phyloP scores from a whole-genome alignment of 257 asterid species.

The Cynanchum wilfordii region DNA sequence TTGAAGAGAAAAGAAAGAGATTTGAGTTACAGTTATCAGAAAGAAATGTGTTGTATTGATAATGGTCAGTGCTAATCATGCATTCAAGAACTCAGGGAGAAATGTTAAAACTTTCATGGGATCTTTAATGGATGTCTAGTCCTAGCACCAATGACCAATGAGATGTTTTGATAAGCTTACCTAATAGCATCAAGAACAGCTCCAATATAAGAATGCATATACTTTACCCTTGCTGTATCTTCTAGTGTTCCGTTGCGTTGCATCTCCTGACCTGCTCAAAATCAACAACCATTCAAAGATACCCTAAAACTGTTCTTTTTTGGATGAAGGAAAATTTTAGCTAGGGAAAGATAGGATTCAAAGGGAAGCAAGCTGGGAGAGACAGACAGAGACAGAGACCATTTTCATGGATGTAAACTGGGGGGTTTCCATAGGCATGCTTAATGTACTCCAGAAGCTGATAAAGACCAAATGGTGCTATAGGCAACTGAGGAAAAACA shows the following conservation, averaged over 20 bases:
- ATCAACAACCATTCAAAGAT: neutral
- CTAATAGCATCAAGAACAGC: constrained; percentile 26
- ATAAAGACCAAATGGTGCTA: constrained; percentile 33
- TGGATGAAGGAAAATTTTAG: neutral
- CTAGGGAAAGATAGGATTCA: neutral
- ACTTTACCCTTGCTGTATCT: constrained; percentile 19
- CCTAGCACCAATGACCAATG: neutral
- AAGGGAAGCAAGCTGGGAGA: neutral
- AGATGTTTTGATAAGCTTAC: constrained; percentile 1
- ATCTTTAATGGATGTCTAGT: neutral
- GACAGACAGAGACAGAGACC: constrained; percentile 14
- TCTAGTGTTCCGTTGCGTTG: constrained; percentile 21
- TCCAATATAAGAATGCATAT: constrained; percentile 17
- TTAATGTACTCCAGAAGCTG: constrained; percentile 34
- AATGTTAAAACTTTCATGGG: too few relatives aligned
- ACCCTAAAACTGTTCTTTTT: neutral
- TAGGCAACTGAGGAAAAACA: constrained; percentile 16
- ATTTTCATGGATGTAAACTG: constrained; percentile 44
- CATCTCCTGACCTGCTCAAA: constrained; percentile 17
- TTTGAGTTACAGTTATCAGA: neutral
- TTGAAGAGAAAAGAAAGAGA: neutral
- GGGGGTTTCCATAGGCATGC: constrained; percentile 42
- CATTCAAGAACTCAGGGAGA: too few relatives aligned
- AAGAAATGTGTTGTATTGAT: too few relatives aligned
- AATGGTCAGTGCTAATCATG: too few relatives aligned